Percentiles rank a stretch among this genome's conserved stretches.
phyloP scores from a whole-genome alignment of 495 filamentous ascomycete genomes.

The Lasiosphaeris hirsuta region DNA sequence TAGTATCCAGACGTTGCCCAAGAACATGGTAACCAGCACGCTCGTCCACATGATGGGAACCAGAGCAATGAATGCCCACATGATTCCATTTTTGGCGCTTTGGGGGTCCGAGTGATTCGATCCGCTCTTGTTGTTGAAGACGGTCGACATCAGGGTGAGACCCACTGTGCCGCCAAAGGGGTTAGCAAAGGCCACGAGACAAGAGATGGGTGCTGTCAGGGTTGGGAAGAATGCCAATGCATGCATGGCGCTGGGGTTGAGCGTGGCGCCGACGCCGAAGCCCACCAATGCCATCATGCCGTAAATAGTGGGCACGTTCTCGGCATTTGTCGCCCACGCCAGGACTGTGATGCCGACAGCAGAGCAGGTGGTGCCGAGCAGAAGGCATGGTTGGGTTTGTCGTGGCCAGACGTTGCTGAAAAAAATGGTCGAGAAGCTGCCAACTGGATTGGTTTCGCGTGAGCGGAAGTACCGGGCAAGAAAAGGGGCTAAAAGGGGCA shows the following conservation, averaged over 20 bases:
- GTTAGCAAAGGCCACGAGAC: slow-evolving; percentile 47
- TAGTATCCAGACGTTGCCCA: slow-evolving; percentile 55
- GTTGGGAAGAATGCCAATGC: slow-evolving; percentile 51
- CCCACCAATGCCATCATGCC: slow-evolving; percentile 61
- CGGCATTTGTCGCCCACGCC: slow-evolving; percentile 42
- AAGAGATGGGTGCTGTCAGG: slow-evolving; percentile 48
- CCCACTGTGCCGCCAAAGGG: slow-evolving; percentile 58
- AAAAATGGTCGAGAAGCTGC: slow-evolving; percentile 53
- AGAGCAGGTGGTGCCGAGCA: slow-evolving; percentile 46
- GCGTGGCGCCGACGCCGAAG: slow-evolving; percentile 53
- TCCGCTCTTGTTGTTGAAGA: slow-evolving; percentile 54
- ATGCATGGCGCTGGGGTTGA: slow-evolving; percentile 41
- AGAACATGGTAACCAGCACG: slow-evolving; percentile 39
- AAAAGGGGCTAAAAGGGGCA: neutral
- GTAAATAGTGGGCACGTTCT: slow-evolving; percentile 43
- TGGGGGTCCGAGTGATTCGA: slow-evolving; percentile 18
- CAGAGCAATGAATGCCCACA: slow-evolving; percentile 54
- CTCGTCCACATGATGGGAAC: slow-evolving; percentile 49
- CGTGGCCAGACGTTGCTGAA: slow-evolving; percentile 54
- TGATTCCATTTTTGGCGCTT: slow-evolving; percentile 48
- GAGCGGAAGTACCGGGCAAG: neutral
- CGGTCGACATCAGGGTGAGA: slow-evolving; percentile 57
- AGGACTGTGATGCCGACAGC: slow-evolving; percentile 48
- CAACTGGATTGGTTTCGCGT: slow-evolving; percentile 30
- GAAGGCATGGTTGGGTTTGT: slow-evolving; percentile 51